phyloP scores from a whole-genome alignment of 2,329 filamentous ascomycete species.

The Penicillium sp. region DNA sequence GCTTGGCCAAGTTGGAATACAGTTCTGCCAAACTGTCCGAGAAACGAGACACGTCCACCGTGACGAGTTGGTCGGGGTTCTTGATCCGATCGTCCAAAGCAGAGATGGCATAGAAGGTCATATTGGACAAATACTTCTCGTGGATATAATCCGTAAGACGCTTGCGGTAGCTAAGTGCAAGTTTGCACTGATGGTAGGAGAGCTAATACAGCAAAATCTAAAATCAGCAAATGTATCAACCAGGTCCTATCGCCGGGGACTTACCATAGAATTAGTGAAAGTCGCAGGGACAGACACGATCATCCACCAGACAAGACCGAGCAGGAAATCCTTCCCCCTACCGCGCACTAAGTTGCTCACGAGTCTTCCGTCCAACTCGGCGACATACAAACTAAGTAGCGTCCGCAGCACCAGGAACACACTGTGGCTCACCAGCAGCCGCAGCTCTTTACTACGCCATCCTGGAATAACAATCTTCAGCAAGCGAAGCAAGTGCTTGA shows the following conservation, averaged over 20 bases:
- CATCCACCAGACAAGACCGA: constrained; percentile 97
- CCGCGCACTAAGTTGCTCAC: constrained; percentile 91
- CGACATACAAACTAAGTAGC: constrained; percentile 90
- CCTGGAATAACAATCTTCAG: constrained; percentile 86
- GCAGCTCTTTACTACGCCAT: constrained; percentile 82
- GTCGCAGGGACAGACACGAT: constrained; percentile 91
- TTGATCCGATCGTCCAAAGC: constrained; percentile 96
- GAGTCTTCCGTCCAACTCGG: constrained; percentile 88
- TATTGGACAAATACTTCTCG: constrained; percentile 91
- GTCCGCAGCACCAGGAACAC: constrained; percentile 89
- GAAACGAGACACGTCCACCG: constrained; percentile 94
- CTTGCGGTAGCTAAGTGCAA: constrained; percentile 88
- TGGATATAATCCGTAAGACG: constrained; percentile 93
- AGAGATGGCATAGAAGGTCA: constrained; percentile 96
- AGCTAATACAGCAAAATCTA: constrained; percentile 55
- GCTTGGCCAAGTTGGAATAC: constrained; percentile 95
- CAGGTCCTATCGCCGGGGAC: constrained; percentile 26
- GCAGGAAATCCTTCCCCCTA: constrained; percentile 84
- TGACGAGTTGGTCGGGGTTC: constrained; percentile 96
- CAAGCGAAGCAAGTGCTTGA: constrained; percentile 72
- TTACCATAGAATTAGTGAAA: constrained; percentile 97
- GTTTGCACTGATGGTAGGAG: constrained; percentile 93
- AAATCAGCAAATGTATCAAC: constrained; percentile 9
- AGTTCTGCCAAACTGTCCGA: constrained; percentile 91
- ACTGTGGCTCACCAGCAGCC: constrained; percentile 84